Conservation (phyloP, 768 basidiomycete species). For the Arthromyces matolae region DNA sequence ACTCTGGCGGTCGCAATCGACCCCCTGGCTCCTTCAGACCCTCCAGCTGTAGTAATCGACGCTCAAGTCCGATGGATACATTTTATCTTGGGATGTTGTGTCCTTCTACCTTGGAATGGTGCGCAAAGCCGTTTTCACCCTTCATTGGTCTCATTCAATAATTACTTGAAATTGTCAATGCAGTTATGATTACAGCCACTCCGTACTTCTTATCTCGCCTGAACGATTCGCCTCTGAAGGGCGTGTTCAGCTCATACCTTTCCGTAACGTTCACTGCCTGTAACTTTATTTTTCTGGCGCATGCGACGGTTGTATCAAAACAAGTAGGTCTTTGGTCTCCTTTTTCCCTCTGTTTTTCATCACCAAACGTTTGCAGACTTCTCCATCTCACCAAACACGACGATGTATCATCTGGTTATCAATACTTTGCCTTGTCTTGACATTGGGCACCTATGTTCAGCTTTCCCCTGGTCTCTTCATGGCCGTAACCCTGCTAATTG, state of each 20-base stretch:
- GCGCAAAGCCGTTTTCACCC: no score
- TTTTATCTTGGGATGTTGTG: slow-evolving; percentile 59
- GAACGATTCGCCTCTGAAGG: slow-evolving; percentile 49
- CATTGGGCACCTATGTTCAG: slow-evolving; percentile 63
- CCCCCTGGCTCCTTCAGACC: slow-evolving; percentile 21
- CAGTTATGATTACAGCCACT: slow-evolving; percentile 83
- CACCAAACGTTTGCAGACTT: slow-evolving; percentile 40
- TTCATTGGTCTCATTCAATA: neutral
- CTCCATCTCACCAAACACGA: slow-evolving; percentile 56
- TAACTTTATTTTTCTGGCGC: slow-evolving; percentile 68
- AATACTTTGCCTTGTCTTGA: slow-evolving; percentile 55
- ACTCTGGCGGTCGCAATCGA: slow-evolving; percentile 15
- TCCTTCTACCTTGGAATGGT: slow-evolving; percentile 90
- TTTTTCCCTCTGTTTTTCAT: neutral
- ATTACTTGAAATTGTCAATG: neutral
- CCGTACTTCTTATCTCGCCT: slow-evolving; percentile 78
- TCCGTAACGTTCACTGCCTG: slow-evolving; percentile 59
- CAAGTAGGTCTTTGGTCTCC: slow-evolving; percentile 40
- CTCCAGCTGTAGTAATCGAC: slow-evolving; percentile 22
- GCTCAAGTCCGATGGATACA: slow-evolving; percentile 55
- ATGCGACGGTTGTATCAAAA: slow-evolving; percentile 68
- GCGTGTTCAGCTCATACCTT: slow-evolving; percentile 64
- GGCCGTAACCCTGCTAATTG: slow-evolving; percentile 62
- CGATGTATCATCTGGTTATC: slow-evolving; percentile 47
- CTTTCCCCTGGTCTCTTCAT: slow-evolving; percentile 58